Conservation (phyloP, 257 asterid genomes). For the Gynochthodes officinalis region DNA sequence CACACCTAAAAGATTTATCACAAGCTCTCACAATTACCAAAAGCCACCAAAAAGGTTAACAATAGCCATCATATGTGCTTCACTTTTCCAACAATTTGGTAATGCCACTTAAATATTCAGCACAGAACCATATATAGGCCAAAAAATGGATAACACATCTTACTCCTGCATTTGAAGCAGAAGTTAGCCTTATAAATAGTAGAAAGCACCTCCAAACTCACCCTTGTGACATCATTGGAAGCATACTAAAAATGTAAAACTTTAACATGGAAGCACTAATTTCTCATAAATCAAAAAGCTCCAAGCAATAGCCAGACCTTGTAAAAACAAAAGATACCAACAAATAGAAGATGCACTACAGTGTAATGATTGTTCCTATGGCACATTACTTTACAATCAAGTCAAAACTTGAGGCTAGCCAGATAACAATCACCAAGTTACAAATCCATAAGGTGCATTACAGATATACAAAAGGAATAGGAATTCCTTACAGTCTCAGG, state of each 20-base stretch:
- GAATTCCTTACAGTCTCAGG: constrained; percentile 63
- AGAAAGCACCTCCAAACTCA: not conserved
- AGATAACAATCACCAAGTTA: not conserved
- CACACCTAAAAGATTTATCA: not conserved
- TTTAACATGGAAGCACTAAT: not conserved
- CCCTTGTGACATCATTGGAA: not conserved
- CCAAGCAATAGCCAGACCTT: not conserved
- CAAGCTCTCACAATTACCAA: not conserved
- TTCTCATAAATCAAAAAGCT: not conserved
- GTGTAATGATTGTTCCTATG: not conserved
- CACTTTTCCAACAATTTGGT: not conserved
- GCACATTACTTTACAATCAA: not conserved
- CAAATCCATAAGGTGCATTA: not conserved
- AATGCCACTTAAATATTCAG: not conserved
- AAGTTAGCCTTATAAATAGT: not conserved
- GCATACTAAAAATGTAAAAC: not conserved
- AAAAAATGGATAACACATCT: not conserved
- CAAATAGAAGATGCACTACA: not conserved
- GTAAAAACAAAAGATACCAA: not conserved
- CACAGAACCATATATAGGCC: not conserved
- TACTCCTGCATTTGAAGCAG: too few species aligned
- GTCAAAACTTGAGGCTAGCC: not conserved
- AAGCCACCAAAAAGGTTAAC: not conserved
- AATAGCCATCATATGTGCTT: not conserved
- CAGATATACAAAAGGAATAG: constrained; percentile 6